Evolutionary conservation across 768 basidiomycete genomes (phyloP), one percentile per base, ranked within the genome.

Genomic region (Suillus cothurnatus): DNA sequence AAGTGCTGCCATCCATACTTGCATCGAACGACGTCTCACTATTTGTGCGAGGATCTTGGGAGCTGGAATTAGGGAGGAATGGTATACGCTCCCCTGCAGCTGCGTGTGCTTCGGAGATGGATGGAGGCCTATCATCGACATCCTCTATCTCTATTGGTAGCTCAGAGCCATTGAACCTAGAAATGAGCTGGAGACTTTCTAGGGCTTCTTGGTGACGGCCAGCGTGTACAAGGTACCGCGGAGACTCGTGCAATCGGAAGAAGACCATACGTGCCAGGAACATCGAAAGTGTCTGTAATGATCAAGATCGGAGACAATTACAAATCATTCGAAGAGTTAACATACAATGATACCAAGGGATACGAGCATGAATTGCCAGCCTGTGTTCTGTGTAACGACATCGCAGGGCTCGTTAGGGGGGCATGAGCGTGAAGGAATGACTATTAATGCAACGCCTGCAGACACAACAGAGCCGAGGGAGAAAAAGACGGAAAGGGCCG

Each of bases 401-500:
- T 91, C 85, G 76, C 95, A 97, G 0, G 82, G 76, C 59, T 57
- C 76, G 72, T 5, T 71, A 28, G 75, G 72, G n/a, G 81, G 79
- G 70, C 92, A 94, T 0, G 92, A 92, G 69, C 86, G 83, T 19
- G 82, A 79, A 1, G 97, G 97, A 41, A 99, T 85, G 61, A 95
- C 83, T 57, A 90, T 61, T 39, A 96, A 84, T 43, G 88, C 94
- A 41, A 96, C 86, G 12, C 94, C 73, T 0, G 95, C 94, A 2
- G 94, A 82, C 6, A 97, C 75, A 50, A 99, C 93, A 0, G 96
- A 89, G 55, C 97, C 97, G 45, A 97, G 78, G 7, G 94, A 95
- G 82, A 98, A 98, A 81, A 98, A 99, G n/a, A 95, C 86, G 5
- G 94, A 95, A 28, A 97, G 85, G 0, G 90, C 91, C 0, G 94